A percentile compares a stretch with the other conserved stretches of the same genome.
These are phyloP conservation scores for Peribolospora baueri DNA, from an alignment of 768 basidiomycete genomes.

Conservation along the genomic window DNA sequence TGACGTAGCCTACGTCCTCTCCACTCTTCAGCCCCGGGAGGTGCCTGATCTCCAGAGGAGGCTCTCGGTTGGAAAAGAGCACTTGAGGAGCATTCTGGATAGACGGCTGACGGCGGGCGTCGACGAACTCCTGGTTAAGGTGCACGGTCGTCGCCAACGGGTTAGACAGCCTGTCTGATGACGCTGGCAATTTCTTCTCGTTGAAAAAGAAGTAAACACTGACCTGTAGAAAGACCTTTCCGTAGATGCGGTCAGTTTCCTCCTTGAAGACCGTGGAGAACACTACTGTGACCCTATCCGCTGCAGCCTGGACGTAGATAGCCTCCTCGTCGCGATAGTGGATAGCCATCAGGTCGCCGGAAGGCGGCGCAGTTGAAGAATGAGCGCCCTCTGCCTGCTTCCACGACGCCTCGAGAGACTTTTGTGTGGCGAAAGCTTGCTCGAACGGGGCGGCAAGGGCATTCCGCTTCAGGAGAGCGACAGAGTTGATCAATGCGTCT, in stretches of 20 bases:
- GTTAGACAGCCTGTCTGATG: slow-evolving; percentile 1
- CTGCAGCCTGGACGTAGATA: slow-evolving; percentile 76
- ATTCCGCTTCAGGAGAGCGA: slow-evolving; percentile 73
- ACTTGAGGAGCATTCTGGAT: slow-evolving; percentile 96
- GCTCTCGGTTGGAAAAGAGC: slow-evolving; percentile 75
- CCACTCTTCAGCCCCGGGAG: slow-evolving; percentile 45
- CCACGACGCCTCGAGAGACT: slow-evolving; percentile 37
- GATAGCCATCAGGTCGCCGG: slow-evolving; percentile 69
- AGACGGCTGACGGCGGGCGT: slow-evolving; percentile 74
- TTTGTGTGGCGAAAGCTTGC: slow-evolving; percentile 56
- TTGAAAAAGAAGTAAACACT: slow-evolving; percentile 2
- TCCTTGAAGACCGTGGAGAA: slow-evolving; percentile 93
- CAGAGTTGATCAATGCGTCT: slow-evolving; percentile 49
- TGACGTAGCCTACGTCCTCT: slow-evolving; percentile 87
- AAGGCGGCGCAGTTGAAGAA: slow-evolving; percentile 18
- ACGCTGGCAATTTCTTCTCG: not conserved
- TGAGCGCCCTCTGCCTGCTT: slow-evolving; percentile 28
- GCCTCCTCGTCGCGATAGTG: slow-evolving; percentile 94
- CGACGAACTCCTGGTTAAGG: slow-evolving; percentile 67
- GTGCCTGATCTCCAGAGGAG: slow-evolving; percentile 85
- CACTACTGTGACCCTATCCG: slow-evolving; percentile 89
- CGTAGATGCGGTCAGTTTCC: slow-evolving; percentile 89
- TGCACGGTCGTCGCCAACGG: not conserved
- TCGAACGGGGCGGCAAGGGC: slow-evolving; percentile 89
- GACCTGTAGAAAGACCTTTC: slow-evolving; percentile 94